Conservation (phyloP, 2,329 filamentous ascomycete genomes). For the Allantophomopsis cytisporea region DNA sequence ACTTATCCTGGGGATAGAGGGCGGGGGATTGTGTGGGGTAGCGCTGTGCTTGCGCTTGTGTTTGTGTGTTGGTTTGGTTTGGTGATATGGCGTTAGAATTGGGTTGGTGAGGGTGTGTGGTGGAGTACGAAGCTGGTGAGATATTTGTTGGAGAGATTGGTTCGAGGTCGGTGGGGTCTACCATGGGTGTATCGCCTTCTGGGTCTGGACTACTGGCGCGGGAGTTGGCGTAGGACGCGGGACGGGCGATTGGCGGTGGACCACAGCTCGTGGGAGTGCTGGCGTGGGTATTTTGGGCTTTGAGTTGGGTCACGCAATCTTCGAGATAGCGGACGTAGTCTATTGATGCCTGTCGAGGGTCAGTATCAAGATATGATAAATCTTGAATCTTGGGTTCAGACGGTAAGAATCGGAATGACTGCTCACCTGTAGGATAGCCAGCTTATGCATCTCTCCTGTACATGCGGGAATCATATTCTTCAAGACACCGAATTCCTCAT, state of each 20-base stretch:
- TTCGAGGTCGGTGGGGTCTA: slow-evolving; percentile 23
- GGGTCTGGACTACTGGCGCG: slow-evolving; percentile 36
- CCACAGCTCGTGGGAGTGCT: slow-evolving; percentile 8
- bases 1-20: slow-evolving; percentile 2
- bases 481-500: slow-evolving; percentile 87
- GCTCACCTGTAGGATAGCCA: slow-evolving; percentile 81
- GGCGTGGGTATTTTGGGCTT: slow-evolving; percentile 30
- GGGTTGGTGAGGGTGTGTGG: slow-evolving; percentile 7
- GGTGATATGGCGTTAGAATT: slow-evolving; percentile 4
- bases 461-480: slow-evolving; percentile 96
- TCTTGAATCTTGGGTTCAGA: not conserved
- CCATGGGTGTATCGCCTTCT: slow-evolving; percentile 31
- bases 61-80: slow-evolving; percentile 15
- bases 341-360: slow-evolving; percentile 63
- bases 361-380: slow-evolving; percentile 2
- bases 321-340: slow-evolving; percentile 94
- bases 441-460: slow-evolving; percentile 94
- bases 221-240: slow-evolving; percentile 23
- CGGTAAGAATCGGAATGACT: not conserved
- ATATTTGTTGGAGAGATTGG: slow-evolving; percentile 32
- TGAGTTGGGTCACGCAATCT: slow-evolving; percentile 71
- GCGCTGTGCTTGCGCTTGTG: too few species aligned
- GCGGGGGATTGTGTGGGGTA: slow-evolving; percentile 6
- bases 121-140: slow-evolving; percentile 14
- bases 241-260: slow-evolving; percentile 8